These are phyloP conservation scores for Hymenoscyphus fructigenus DNA, from an alignment of 2,329 filamentous ascomycete genomes.

Conservation along the genomic window DNA sequence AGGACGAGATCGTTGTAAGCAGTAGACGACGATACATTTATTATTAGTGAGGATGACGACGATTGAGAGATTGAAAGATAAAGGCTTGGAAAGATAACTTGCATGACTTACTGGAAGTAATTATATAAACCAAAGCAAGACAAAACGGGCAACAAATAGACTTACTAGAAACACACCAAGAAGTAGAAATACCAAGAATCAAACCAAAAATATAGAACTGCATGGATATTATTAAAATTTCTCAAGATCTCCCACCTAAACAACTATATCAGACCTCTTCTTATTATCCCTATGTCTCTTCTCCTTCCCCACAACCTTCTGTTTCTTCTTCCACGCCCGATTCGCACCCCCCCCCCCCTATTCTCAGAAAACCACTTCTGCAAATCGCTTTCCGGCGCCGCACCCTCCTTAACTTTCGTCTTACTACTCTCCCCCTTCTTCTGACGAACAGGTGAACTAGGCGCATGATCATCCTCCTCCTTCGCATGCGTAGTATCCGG, in stretches of 20 bases:
- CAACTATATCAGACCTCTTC: constrained; percentile 42
- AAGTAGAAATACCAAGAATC: background rate
- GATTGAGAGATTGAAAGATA: no score
- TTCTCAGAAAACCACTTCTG: constrained; percentile 69
- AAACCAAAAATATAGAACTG: background rate
- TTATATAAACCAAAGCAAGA: background rate
- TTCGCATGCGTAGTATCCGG: constrained; percentile 85
- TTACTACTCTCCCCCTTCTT: constrained; percentile 33
- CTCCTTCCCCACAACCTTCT: constrained; percentile 63
- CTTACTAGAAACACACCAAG: no score
- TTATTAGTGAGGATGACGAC: background rate
- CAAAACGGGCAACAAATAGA: background rate
- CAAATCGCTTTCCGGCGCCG: constrained; percentile 48
- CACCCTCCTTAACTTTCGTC: constrained; percentile 10
- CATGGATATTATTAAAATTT: constrained; percentile 4
- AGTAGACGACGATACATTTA: background rate
- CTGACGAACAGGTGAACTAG: constrained; percentile 21
- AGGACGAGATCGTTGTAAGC: background rate
- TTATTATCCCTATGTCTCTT: constrained; percentile 66
- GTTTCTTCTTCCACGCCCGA: constrained; percentile 63
- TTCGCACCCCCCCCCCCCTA: constrained; percentile 63
- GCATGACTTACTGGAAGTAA: background rate
- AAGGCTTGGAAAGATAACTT: no score
- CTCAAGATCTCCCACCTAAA: background rate
- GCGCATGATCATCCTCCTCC: constrained; percentile 39